Evolutionary conservation across 2,329 filamentous ascomycete species (phyloP).

Genomic region (Aspergillus quadricinctus): DNA sequence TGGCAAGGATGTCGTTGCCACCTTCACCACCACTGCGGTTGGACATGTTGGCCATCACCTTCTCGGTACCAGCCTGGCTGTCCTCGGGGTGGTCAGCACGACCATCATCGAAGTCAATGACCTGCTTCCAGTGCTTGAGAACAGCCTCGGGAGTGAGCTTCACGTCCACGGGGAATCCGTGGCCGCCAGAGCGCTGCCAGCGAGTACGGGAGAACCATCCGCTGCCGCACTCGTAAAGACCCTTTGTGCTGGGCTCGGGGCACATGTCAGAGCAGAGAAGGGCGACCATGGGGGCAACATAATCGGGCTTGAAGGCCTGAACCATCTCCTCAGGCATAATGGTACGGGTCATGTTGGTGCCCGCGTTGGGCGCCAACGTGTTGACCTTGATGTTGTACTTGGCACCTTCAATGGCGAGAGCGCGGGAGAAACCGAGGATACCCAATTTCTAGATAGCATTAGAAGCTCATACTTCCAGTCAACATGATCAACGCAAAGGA

Average conservation of each 20-base stretch:
- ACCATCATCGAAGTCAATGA: conserved; percentile 82
- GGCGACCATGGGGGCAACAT: conserved; percentile 88
- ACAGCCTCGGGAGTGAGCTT: conserved; percentile 81
- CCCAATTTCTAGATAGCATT: conserved; percentile 80
- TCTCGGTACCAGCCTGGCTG: conserved; percentile 70
- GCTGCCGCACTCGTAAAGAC: conserved; percentile 89
- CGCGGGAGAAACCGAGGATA: conserved; percentile 92
- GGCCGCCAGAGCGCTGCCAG: conserved; percentile 88
- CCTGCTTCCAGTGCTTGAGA: conserved; percentile 67
- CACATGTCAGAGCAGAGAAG: conserved; percentile 83
- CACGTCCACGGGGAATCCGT: conserved; percentile 85
- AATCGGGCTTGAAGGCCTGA: conserved; percentile 98
- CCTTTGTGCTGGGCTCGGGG: conserved; percentile 76
- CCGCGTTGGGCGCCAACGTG: conserved; percentile 95
- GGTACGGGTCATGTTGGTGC: conserved; percentile 88
- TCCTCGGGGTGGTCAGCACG: conserved; percentile 83
- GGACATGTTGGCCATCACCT: conserved; percentile 78
- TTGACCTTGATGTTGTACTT: conserved; percentile 99
- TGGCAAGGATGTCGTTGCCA: conserved; percentile 64
- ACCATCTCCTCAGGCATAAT: conserved; percentile 97
- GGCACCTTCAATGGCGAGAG: conserved; percentile 83
- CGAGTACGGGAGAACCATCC: conserved; percentile 89
- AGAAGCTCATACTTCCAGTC: no score
- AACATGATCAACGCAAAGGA: neutral
- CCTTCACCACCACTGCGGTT: conserved; percentile 59